Evolutionary conservation across 306 rosid species (phyloP).

Genomic region (peach (Prunus persica)): DNA sequence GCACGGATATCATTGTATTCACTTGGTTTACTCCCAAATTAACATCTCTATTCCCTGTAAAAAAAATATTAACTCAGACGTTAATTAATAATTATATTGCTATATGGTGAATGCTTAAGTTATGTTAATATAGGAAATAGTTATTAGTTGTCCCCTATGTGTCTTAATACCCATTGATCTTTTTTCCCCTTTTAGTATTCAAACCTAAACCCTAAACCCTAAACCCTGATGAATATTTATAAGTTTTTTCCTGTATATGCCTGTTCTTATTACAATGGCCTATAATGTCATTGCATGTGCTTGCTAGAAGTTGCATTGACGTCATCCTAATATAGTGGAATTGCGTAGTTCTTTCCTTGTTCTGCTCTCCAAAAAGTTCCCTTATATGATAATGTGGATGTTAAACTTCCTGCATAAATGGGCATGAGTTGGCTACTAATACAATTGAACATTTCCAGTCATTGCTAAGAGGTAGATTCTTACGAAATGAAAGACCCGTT

Average conservation of each 20-base stretch:
- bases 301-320: background rate
- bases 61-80: background rate
- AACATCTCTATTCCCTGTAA: background rate
- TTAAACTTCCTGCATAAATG: background rate
- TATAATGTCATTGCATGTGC: background rate
- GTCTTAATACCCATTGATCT: background rate
- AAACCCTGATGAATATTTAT: background rate
- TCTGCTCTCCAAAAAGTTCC: background rate
- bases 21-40: background rate
- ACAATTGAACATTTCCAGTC: conserved; percentile 54
- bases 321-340: background rate
- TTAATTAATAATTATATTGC: background rate
- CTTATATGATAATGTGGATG: background rate
- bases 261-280: too few species aligned
- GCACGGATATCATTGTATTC: background rate
- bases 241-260: background rate
- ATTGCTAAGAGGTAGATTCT: conserved; percentile 96
- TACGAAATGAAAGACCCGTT: conserved; percentile 84
- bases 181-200: background rate
- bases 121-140: background rate
- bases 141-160: background rate
- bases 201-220: background rate
- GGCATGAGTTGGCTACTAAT: conserved; percentile 35
- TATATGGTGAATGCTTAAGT: background rate
- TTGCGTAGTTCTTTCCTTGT: background rate